These are phyloP conservation scores for Leucocoprinus birnbaumii DNA, from an alignment of 768 basidiomycete species.

Conservation along the genomic window DNA sequence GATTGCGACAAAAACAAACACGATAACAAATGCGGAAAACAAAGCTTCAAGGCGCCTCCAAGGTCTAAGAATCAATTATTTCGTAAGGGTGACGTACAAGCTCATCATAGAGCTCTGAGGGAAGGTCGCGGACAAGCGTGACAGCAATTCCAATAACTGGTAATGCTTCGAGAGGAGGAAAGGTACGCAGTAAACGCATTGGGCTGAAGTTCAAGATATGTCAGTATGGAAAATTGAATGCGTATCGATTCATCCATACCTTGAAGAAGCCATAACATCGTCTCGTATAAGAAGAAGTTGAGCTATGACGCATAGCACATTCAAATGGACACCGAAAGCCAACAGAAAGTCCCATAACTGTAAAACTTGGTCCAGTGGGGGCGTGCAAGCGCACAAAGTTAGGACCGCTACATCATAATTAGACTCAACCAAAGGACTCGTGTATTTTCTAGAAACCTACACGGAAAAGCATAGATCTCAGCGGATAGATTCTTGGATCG, in stretches of 20 bases:
- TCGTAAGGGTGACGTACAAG: slow-evolving; percentile 87
- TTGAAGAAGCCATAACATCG: slow-evolving; percentile 83
- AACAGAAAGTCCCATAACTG: slow-evolving; percentile 97
- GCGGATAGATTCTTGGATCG: slow-evolving; percentile 90
- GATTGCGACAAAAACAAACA: slow-evolving; percentile 1
- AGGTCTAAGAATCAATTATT: slow-evolving; percentile 24
- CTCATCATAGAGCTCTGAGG: slow-evolving; percentile 82
- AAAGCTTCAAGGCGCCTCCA: slow-evolving; percentile 11
- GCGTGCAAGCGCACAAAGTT: slow-evolving; percentile 95
- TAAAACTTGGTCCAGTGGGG: slow-evolving; percentile 92
- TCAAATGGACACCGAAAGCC: slow-evolving; percentile 94
- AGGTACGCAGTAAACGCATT: slow-evolving; percentile 90
- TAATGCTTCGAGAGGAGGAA: slow-evolving; percentile 86
- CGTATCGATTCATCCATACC: slow-evolving; percentile 45
- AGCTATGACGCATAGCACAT: slow-evolving; percentile 95
- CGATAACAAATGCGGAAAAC: slow-evolving; percentile 1
- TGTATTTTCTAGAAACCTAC: slow-evolving; percentile 41
- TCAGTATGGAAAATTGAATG: slow-evolving; percentile 1
- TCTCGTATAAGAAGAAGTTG: slow-evolving; percentile 89
- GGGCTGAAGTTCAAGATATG: slow-evolving; percentile 49
- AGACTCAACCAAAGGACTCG: not conserved
- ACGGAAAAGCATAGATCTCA: slow-evolving; percentile 97
- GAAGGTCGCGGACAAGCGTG: slow-evolving; percentile 89
- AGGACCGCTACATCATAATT: slow-evolving; percentile 62
- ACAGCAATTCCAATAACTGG: slow-evolving; percentile 92